Evolutionary conservation across 2,329 filamentous ascomycete genomes (phyloP).

Genomic region (Tricladium varicosporioides): DNA sequence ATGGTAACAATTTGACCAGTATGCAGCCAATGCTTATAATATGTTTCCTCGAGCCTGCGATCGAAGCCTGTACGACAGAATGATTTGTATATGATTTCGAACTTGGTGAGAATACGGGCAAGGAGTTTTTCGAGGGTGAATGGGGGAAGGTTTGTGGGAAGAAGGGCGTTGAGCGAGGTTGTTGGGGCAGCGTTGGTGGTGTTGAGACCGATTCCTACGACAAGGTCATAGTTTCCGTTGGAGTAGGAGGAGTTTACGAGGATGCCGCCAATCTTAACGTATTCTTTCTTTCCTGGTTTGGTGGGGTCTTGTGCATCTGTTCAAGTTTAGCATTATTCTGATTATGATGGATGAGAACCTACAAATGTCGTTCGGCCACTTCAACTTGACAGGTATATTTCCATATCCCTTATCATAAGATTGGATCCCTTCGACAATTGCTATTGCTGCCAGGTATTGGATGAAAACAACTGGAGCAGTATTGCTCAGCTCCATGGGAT

Average conservation of each 20-base stretch:
- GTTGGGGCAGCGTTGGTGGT: constrained; percentile 81
- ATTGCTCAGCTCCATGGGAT: constrained; percentile 69
- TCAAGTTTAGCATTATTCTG: not conserved
- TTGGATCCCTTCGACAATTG: constrained; percentile 80
- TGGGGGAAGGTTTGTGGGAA: constrained; percentile 49
- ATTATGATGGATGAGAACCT: constrained; percentile 30
- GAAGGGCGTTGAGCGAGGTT: constrained; percentile 76
- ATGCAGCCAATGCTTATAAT: constrained; percentile 86
- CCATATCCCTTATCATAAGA: constrained; percentile 75
- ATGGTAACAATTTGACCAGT: constrained; percentile 69
- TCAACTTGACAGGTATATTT: constrained; percentile 76
- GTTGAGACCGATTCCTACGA: constrained; percentile 86
- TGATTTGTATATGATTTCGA: constrained; percentile 73
- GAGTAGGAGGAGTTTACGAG: constrained; percentile 85
- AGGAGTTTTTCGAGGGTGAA: constrained; percentile 78
- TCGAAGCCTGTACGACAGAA: constrained; percentile 79
- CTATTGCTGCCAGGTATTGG: constrained; percentile 88
- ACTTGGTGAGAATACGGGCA: constrained; percentile 72
- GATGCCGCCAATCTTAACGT: constrained; percentile 91
- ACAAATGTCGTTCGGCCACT: constrained; percentile 98
- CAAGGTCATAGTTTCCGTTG: constrained; percentile 74
- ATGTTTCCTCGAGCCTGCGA: constrained; percentile 66
- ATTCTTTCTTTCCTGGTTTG: constrained; percentile 48
- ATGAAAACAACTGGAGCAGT: constrained; percentile 85
- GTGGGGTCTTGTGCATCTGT: constrained; percentile 65